Base-by-base conservation (phyloP, 23 red algal genomes). In the Cyanidiococcus yangmingshanensis region DNA sequence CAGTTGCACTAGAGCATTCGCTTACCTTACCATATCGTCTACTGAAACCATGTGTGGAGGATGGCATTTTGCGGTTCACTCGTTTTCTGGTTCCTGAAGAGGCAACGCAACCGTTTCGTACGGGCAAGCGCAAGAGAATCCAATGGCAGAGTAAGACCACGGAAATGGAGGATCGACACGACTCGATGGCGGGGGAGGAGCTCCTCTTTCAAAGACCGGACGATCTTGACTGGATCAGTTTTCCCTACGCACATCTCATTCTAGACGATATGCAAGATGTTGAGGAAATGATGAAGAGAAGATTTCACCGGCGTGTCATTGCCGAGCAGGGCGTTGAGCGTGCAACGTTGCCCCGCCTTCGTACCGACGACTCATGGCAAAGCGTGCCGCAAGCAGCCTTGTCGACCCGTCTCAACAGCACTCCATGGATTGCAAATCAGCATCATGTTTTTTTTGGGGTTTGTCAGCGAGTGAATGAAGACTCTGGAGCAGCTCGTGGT, bases 61-160 rank as follows among this genome's bases (percentile, higher is more conserved):
- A 12, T 12, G 63, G 27, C 27, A 25, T 71, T 3, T 7, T 30
- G 63, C 63, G 63, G 3, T 71, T 71, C 63, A 71, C 63, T 2
- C 63, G 63, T 30, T 71, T 71, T 30, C 63, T 71, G 7, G 63
- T 71, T 12, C 63, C 63, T 7, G 63, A 71, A 29, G n/a, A 71
- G 63, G 16, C 7, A 7, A 7, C 7, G n/a, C 63, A 32, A 3
- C 63, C 63, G 27, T 35, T 71, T 25, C 63, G 32, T 30, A 7
- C 32, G 16, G 7, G 3, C 12, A 35, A 35, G 63, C 63, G 63
- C 12, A 25, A 35, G 27, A 12, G 63, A 35, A 71, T 71, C 32
- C n/a, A 12, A 2, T 71, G 63, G 63, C 63, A 35, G n/a, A 71
- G 63, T 29, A 71, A 71, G 63, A 3, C 63, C 12, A 35, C 21